A percentile compares a stretch with the other conserved stretches of the same genome.
Conservation (phyloP, 768 basidiomycete genomes). For the Lactifluus rugatus region DNA sequence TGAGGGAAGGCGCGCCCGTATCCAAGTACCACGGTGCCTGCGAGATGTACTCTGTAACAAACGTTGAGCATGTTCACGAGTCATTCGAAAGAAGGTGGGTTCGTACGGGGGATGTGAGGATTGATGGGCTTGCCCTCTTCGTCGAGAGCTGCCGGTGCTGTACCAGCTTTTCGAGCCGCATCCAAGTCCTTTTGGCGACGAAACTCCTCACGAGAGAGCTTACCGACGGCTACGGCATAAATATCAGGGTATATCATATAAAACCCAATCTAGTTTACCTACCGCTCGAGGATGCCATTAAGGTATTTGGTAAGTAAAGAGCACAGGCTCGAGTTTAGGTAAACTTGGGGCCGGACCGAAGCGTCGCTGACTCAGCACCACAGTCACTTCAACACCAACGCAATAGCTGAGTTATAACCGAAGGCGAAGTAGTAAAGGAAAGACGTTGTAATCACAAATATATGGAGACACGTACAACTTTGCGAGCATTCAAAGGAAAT, state of each 20-base stretch:
- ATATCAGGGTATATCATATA: background rate
- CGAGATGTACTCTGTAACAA: constrained; percentile 78
- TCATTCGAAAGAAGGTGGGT: background rate
- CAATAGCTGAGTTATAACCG: background rate
- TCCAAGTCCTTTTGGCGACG: constrained; percentile 94
- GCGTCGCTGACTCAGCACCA: no score
- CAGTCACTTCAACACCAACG: no score
- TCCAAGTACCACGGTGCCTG: constrained; percentile 99
- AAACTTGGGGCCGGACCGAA: background rate
- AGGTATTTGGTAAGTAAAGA: background rate
- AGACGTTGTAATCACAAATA: constrained; percentile 5
- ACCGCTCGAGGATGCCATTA: constrained; percentile 22
- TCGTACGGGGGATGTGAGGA: constrained; percentile 94
- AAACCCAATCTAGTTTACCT: background rate
- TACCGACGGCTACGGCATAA: constrained; percentile 42
- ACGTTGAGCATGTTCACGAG: background rate
- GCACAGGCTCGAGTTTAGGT: background rate
- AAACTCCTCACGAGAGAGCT: constrained; percentile 90
- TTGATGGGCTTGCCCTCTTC: constrained; percentile 95
- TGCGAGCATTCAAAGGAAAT: constrained; percentile 1
- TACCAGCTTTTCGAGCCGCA: constrained; percentile 97
- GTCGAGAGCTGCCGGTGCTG: constrained; percentile 91
- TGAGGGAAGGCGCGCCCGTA: constrained; percentile 85
- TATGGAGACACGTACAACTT: constrained; percentile 7
- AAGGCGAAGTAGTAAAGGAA: background rate